Base-by-base conservation (phyloP, 495 filamentous ascomycete genomes). In the Penicillium desertorum region DNA sequence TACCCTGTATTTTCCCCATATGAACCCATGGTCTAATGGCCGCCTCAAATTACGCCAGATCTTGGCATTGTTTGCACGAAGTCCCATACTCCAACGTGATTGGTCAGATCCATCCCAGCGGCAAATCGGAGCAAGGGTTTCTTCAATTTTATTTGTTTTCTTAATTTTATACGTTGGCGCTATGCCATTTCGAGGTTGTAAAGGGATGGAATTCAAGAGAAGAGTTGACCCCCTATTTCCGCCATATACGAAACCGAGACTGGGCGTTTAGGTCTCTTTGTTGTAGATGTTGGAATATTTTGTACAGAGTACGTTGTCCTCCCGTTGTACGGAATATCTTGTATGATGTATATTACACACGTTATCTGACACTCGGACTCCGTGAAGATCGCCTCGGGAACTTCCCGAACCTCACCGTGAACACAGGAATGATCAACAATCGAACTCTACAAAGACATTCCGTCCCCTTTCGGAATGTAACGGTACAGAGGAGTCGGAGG, bases 31-130 rank as follows among this genome's bases (percentile, higher is more conserved):
- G 39, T 10, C 51, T 52, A 42, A 44, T 16, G 17, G 9, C 50
- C 50, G 51, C 39, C 25, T 53, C 17, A 32, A 51, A 53, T 44
- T 43, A 29, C 51, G 51, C 51, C 49, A 30, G 36, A 53, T 20
- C 51, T 53, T 52, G 49, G 34, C 49, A 37, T n/a, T 51, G 12
- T 2, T n/a, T 2, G 32, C 22, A 48, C 46, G 27, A 2, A 48
- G 46, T 12, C 29, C 5, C 1, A 12, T 14, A 19, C 16, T 51
- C 7, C 19, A 11, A 2, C 12, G 0, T 39, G 9, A 36, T 37
- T 25, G 47, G 29, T 6, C 19, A 37, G 16, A 5, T 5, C 3
- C 2, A 50, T 20, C 11, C 20, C 20, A 9, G 34, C 48, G 34
- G 20, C 16, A 29, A 52, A 52, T 52, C 36, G 36, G 36, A 42